Base-by-base conservation (phyloP, 1,139 yeast genomes). In the Groenewaldozyma sp. region DNA sequence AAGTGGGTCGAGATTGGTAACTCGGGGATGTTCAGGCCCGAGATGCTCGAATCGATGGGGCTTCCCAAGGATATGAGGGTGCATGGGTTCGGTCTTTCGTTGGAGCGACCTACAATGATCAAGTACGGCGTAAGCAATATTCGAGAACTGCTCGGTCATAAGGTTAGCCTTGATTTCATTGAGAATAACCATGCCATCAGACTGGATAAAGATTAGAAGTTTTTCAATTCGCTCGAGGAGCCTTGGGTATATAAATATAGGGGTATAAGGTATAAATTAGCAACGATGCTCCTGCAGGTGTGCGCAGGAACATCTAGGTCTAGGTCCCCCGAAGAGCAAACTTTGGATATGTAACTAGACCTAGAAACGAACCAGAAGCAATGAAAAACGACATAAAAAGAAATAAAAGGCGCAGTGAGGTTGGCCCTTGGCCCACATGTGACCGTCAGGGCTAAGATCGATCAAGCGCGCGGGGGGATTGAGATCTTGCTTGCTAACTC, bases 1-100 rank as follows among this genome's bases (percentile, higher is more conserved):
- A 91, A 87, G 63, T 93, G 98, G 98, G 98, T 93, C 48, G 99
- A 93, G 70, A 88, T 93, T 58, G 99, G 99, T 63, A 93, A 93
- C 71, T 86, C 96, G 19, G 99, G 98, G 63, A 82, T 93, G 95
- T 93, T 93, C 73, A 79, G 99, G 68, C 98, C 99, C 19, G 99
- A 93, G 66, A 93, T 93, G 99, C 74, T 93, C 62, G 95, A 87
- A 67, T 70, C 95, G 36, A 88, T 91, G 97, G 98, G 98, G 27
- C 74, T 93, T 58, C 98, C 98, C 47, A 80, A 81, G 70, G 82
- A 86, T 61, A 67, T 93, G 69, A 75, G 97, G 62, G 97, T 91
- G 24, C 75, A 87, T 53, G 99, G 99, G 48, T 93, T 95, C 91
- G 99, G 99, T 57, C 73, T 93, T 55, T 82, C 95, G 31, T 73